Evolutionary conservation across 1,139 yeast species (phyloP), one percentile per base, ranked within the genome.

Genomic region (Candida labiduridarum): DNA sequence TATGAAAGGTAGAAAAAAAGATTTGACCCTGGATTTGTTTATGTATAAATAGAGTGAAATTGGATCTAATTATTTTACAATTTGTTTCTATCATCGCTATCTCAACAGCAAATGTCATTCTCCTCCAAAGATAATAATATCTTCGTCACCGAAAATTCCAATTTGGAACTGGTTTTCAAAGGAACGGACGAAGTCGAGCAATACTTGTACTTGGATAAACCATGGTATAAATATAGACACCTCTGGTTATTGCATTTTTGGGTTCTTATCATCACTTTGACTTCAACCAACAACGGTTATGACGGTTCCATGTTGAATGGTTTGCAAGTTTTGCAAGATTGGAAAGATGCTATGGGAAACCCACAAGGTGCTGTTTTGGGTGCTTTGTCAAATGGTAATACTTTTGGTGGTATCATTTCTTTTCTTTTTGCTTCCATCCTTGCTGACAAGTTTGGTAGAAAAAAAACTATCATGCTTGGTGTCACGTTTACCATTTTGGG

Each of bases 221-320:
- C 58, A 18, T 63, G 63, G 63, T 62, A 53, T 47, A 57, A 54
- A 22, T 68, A 69, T 35, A 63, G 69, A 10, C 74, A 78, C 52
- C 61, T 80, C 46, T 54, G 68, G 6, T 53, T 57, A 39, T 67
- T 80, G 52, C 74, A 76, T 54, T 47, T 66, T 30, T 55, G 70
- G 18, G 58, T 79, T 16, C 62, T 77, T 18, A 59, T 75, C 34
- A 68, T 77, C 33, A 67, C 80, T 34, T 60, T 79, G 35, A 65
- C 80, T 11, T 72, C 81, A 22, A 74, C 82, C 31, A 76, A 74
- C 55, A 74, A 71, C 43, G 84, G 85, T 25, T 80, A 71, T 54
- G 85, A 80, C 63, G 80, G 82, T 41, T 73, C 80, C 4, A 65
- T 80, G 67, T 63, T 80, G 63, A 80, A 80, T 56, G 82, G 82